phyloP scores from a whole-genome alignment of 2,329 filamentous ascomycete species.

The Chaetomium globosum region DNA sequence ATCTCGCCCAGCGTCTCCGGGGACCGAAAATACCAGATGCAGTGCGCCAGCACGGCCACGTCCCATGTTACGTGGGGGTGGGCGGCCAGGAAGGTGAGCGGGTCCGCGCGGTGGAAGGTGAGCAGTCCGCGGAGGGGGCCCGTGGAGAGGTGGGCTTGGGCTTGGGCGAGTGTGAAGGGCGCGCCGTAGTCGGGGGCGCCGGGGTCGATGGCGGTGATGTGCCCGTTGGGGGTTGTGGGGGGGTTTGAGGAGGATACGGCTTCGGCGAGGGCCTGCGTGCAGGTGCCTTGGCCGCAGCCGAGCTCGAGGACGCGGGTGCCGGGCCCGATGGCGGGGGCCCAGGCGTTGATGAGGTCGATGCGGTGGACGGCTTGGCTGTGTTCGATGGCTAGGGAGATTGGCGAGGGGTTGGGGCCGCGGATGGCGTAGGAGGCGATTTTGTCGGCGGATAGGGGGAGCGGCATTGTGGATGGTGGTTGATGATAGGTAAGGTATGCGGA shows the following conservation, averaged over 20 bases:
- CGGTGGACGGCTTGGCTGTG: constrained; percentile 34
- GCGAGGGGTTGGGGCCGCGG: constrained; percentile 13
- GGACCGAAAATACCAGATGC: constrained; percentile 57
- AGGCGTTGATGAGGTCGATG: constrained; percentile 32
- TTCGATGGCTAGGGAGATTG: constrained; percentile 21
- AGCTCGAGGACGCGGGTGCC: constrained; percentile 56
- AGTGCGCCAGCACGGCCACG: constrained; percentile 53
- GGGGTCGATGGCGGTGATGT: constrained; percentile 57
- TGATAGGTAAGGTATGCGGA: no score
- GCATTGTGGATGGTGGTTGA: constrained; percentile 6
- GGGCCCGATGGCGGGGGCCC: constrained; percentile 36
- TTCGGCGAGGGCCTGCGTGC: constrained; percentile 56
- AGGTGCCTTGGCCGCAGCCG: constrained; percentile 63
- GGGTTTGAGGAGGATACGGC: constrained; percentile 31
- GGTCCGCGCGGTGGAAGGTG: constrained; percentile 47
- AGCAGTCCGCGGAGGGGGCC: constrained; percentile 48
- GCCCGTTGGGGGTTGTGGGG: constrained; percentile 46
- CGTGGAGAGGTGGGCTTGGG: constrained; percentile 50
- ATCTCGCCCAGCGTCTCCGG: constrained; percentile 43
- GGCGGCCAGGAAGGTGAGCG: constrained; percentile 43
- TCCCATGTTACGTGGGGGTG: constrained; percentile 44
- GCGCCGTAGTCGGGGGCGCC: constrained; percentile 53
- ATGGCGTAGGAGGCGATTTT: constrained; percentile 21
- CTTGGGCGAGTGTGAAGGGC: constrained; percentile 54
- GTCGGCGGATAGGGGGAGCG: constrained; percentile 9